Evolutionary conservation across 2,329 filamentous ascomycete genomes (phyloP), one percentile per base, ranked within the genome.

Genomic region (Stachybotrys elegans): DNA sequence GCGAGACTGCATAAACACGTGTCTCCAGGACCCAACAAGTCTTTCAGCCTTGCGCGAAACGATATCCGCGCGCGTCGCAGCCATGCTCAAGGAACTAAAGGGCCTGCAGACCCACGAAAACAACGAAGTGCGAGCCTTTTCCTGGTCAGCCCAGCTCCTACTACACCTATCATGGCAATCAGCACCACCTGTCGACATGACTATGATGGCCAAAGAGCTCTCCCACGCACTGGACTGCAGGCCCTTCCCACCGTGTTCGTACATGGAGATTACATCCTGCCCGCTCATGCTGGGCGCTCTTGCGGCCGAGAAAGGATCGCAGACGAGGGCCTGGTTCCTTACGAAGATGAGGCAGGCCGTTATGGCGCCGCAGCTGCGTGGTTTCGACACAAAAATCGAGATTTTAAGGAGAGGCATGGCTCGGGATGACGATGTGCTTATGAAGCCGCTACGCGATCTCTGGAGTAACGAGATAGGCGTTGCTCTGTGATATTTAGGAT

Each of bases 231-330:
- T 43, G 2, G 14, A 12, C 6, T 16, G 13, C 13, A 21, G 23
- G 3, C 27, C 36, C 2, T 16, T 22, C 11, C 19, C 22, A 22
- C 35, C 36, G 9, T 48, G 46, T 20, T 36, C 27, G 9, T 48
- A 40, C 31, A 40, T 48, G 40, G 46, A 48, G 27, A 16, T 48
- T 12, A 40, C 46, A n/a, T 48, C 46, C 2, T 45, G 40, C 20
- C 43, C 32, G 19, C 16, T 45, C 43, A 38, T 48, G 7, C 11
- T 48, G 4, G 46, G 46, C 1, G 43, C 43, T n/a, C 13, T 43
- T 11, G 35, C 22, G 23, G 29, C 46, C 8, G 36, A 19, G 2
- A 17, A 22, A 5, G 46, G 36, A 17, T 48, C 46, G 5, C 12
- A 40, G 40, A 23, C 43, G 14, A 43, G 40, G 16, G 22, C 21